Evolutionary conservation across 495 filamentous ascomycete species (phyloP), one percentile per base, ranked within the genome.

Genomic region (Hypoxylon lienhwacheense): DNA sequence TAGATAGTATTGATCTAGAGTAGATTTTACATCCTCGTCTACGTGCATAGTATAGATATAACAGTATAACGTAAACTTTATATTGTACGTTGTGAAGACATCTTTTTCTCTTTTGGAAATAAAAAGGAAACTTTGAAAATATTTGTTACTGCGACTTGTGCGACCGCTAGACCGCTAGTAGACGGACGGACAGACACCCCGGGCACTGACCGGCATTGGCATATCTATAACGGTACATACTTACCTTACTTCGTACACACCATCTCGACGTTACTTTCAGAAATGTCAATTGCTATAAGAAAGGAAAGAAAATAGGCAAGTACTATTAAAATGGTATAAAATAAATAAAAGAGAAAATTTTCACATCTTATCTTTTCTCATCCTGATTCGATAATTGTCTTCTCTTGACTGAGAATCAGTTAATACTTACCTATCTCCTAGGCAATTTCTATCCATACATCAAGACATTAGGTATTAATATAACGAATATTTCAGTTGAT

Each of bases 161-260:
- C 10, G 26, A 61, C 47, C 12, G 29, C 41, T 42, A 51, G 47
- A 61, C 57, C 57, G 57, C 57, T 29, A n/a, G n/a, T n/a, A 54
- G 47, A 51, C 17, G 31, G 21, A 37, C 14, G 32, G 4, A 14
- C 19, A 19, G 20, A 26, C 16, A 29, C 19, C 41, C 55, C 28
- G 34, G 44, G 17, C 6, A 25, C 32, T 20, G 43, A 47, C 46
- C 45, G 43, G 36, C 47, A 59, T 59, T 43, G 8, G 32, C 12
- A 49, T 17, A 15, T 33, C 12, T 28, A 32, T 19, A 40, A 47
- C 20, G 12, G 34, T 35, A 45, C 15, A 32, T n/a, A n/a, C n/a
- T n/a, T n/a, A n/a, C n/a, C n/a, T n/a, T n/a, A 21, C 24, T 4
- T 26, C 5, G 32, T 50, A 42, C 55, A 59, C 36, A 59, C 55